Evolutionary conservation across 2,329 filamentous ascomycete species (phyloP).

Genomic region (Xylariales sp.): DNA sequence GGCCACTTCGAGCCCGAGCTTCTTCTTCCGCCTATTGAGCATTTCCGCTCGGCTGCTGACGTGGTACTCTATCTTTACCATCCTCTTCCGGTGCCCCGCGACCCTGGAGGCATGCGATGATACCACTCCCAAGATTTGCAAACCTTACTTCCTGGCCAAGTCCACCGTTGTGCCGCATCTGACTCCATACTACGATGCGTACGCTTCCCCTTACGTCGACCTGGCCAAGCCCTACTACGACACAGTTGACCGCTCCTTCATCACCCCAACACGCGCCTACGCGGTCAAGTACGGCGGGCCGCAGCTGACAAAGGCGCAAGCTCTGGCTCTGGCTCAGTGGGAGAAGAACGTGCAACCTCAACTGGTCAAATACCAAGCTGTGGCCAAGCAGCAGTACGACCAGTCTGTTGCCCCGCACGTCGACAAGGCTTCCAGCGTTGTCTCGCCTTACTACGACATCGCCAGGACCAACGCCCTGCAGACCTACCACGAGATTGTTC

Average conservation of each 20-base stretch:
- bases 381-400: conserved; percentile 64
- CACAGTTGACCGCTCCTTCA: conserved; percentile 55
- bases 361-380: conserved; percentile 58
- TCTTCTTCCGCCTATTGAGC: conserved; percentile 39
- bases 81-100: conserved; percentile 78
- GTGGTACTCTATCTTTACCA: conserved; percentile 81
- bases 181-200: conserved; percentile 79
- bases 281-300: conserved; percentile 73
- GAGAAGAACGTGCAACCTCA: conserved; percentile 72
- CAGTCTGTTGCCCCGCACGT: conserved; percentile 70
- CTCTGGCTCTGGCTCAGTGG: conserved; percentile 71
- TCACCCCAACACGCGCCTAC: conserved; percentile 64
- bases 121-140: conserved; percentile 73
- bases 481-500: conserved; percentile 66
- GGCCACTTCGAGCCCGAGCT: conserved; percentile 19
- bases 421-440: conserved; percentile 48
- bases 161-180: conserved; percentile 65
- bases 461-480: conserved; percentile 59
- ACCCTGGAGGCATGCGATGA: conserved; percentile 63
- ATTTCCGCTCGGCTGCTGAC: conserved; percentile 61
- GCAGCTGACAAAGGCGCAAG: conserved; percentile 61
- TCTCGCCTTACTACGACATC: conserved; percentile 70
- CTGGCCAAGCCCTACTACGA: conserved; percentile 72
- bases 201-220: conserved; percentile 79
- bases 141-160: conserved; percentile 70